Base-by-base conservation (phyloP, 2,329 filamentous ascomycete genomes). In the Claviceps cyperi region DNA sequence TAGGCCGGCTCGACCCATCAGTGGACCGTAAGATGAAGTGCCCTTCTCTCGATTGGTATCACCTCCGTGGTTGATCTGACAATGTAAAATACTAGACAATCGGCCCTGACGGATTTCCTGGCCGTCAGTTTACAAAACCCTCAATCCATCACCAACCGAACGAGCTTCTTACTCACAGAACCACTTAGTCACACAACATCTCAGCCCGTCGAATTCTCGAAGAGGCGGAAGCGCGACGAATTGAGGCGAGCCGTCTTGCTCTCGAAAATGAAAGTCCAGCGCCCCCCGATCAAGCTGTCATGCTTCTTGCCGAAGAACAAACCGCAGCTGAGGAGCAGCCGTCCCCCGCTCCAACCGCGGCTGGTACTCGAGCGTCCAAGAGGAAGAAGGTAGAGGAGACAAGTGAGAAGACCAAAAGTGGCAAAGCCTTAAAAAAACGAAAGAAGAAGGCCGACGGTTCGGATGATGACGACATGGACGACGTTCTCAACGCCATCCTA, bases 161-260 rank as follows among this genome's bases (percentile, higher is more conserved):
- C n/a, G 14, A 1, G 2, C 11, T 19, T 6, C 6, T 28, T 50
- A 43, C 59, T 66, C 46, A 66, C 50, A 36, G 14, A 37, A 8
- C 7, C 5, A 17, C 13, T 28, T 36, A 83, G 76, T 78, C 83
- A 2, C 81, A 86, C 63, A 86, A 86, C 58, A 88, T 88, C 56
- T 86, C 78, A 21, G 75, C 77, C 2, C 63, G 69, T 28, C 71
- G 76, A 52, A 80, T 80, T 51, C 69, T 72, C 37, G 61, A 67
- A 19, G 69, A 75, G 53, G 74, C 74, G 17, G 69, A 73, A 35
- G 62, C 64, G 37, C 69, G 76, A 45, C 67, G 73, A 48, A 71
- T 75, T 50, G 59, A 61, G 52, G 65, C 65, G 28, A 60, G 58
- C 4, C 53, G 54, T 6, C 54, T 56, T 6, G 49, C 57, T 22